A percentile compares a stretch with the other conserved stretches of the same genome.
These are phyloP conservation scores for Areca catechu DNA, from an alignment of 176 grass and related monocot genomes.

Conservation along the genomic window DNA sequence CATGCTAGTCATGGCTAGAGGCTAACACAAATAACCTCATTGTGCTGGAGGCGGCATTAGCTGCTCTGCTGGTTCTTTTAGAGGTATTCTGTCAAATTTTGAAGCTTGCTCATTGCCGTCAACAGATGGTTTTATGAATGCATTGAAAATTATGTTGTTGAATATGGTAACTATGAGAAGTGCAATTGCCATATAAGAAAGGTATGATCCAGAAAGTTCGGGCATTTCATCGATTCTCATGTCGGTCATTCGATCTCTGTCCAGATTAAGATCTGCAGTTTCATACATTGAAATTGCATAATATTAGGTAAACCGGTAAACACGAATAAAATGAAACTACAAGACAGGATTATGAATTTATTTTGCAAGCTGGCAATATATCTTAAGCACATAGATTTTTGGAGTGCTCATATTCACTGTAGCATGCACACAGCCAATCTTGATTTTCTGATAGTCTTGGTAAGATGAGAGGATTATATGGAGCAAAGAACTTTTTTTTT, in stretches of 20 bases:
- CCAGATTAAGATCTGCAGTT: conserved; percentile 52
- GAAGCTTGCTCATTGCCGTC: conserved; percentile 46
- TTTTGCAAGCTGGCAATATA: not conserved
- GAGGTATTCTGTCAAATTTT: conserved; percentile 41
- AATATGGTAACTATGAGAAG: conserved; percentile 70
- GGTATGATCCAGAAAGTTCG: conserved; percentile 50
- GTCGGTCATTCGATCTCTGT: conserved; percentile 55
- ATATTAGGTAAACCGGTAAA: not conserved
- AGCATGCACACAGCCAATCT: too few species aligned
- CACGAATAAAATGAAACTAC: not conserved
- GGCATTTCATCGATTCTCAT: conserved; percentile 43
- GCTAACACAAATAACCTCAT: too few species aligned
- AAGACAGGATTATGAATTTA: conserved; percentile 1
- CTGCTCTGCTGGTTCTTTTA: conserved; percentile 33
- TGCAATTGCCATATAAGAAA: conserved; percentile 43
- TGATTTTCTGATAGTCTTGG: too few species aligned
- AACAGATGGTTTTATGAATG: conserved; percentile 63
- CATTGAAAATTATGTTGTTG: conserved; percentile 69
- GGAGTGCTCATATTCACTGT: not conserved
- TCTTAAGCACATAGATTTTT: not conserved
- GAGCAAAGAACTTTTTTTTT: too few species aligned
- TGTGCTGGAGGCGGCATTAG: not conserved
- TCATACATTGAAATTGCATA: conserved; percentile 6
- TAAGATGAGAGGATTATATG: too few species aligned
- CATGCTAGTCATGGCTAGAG: too few species aligned